A percentile compares a stretch with the other conserved stretches of the same genome.
Conservation (phyloP, 2,329 filamentous ascomycete species). For the Myriosclerotinia scirpicola region DNA sequence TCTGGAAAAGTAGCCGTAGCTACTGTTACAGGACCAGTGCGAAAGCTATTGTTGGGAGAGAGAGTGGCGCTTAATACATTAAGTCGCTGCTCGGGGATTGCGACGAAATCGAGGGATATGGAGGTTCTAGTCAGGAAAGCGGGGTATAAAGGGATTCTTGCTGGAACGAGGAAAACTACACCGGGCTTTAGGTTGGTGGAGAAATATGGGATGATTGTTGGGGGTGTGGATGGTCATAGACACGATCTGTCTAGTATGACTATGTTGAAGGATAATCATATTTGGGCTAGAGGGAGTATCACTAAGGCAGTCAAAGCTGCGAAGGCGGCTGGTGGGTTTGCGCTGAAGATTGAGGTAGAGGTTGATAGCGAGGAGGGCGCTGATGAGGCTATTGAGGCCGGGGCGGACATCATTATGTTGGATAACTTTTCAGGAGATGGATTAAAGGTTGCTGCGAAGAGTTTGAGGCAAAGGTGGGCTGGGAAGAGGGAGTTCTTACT, state of each 20-base stretch:
- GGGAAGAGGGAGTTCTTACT: conserved; percentile 74
- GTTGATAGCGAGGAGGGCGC: conserved; percentile 86
- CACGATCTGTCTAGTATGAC: conserved; percentile 94
- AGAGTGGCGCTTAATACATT: conserved; percentile 89
- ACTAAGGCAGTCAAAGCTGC: conserved; percentile 81
- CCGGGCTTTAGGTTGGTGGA: conserved; percentile 93
- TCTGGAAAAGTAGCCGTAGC: conserved; percentile 62
- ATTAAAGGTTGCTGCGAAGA: conserved; percentile 70
- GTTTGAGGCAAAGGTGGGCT: conserved; percentile 77
- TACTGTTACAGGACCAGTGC: conserved; percentile 80
- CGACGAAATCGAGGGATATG: conserved; percentile 63
- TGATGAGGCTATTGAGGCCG: conserved; percentile 84
- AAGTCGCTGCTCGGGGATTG: conserved; percentile 87
- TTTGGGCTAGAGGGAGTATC: conserved; percentile 88
- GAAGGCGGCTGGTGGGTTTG: conserved; percentile 81
- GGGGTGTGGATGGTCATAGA: conserved; percentile 86
- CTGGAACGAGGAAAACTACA: conserved; percentile 94
- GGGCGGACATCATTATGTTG: conserved; percentile 94
- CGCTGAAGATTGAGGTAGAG: conserved; percentile 94
- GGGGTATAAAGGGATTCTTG: conserved; percentile 81
- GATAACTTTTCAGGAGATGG: conserved; percentile 89
- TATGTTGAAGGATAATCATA: conserved; percentile 99
- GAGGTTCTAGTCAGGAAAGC: conserved; percentile 57
- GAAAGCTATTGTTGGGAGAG: conserved; percentile 80
- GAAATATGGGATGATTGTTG: conserved; percentile 96